Percentiles rank a stretch among this genome's conserved stretches.
Conservation (phyloP, 352 stramenopile species). For the Globisporangium iwayamae region DNA sequence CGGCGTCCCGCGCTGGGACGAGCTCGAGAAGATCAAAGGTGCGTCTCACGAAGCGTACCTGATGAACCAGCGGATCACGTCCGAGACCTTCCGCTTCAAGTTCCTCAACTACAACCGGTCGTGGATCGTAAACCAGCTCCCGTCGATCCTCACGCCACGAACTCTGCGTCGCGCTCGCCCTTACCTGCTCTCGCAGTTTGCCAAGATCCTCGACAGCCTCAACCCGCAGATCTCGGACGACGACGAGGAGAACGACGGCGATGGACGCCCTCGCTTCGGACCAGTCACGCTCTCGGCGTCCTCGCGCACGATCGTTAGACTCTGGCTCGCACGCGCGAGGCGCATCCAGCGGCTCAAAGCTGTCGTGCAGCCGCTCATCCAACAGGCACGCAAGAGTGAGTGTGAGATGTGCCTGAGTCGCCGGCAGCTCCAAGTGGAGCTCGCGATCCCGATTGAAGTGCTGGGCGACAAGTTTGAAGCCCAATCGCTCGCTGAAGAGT, state of each 20-base stretch:
- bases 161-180: conserved; percentile 88
- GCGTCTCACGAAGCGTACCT: conserved; percentile 93
- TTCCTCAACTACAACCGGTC: conserved; percentile 97
- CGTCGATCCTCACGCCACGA: conserved; percentile 93
- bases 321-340: conserved; percentile 89
- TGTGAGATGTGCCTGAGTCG: conserved; percentile 94
- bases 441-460: conserved; percentile 90
- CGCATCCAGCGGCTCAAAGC: conserved; percentile 80
- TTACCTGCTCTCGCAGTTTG: conserved; percentile 95
- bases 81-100: conserved; percentile 96
- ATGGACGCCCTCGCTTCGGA: conserved; percentile 78
- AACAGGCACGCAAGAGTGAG: conserved; percentile 88
- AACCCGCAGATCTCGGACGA: conserved; percentile 94
- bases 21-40: conserved; percentile 92
- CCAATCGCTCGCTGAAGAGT: conserved; percentile 84
- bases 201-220: conserved; percentile 93
- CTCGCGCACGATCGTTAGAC: conserved; percentile 89
- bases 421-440: conserved; percentile 93
- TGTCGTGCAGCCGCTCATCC: conserved; percentile 90
- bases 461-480: conserved; percentile 92
- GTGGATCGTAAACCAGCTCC: conserved; percentile 96
- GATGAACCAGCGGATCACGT: conserved; percentile 97
- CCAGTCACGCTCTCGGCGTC: conserved; percentile 87
- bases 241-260: conserved; percentile 84
- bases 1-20: conserved; percentile 89